Evolutionary conservation across 495 filamentous ascomycete genomes (phyloP), one percentile per base, ranked within the genome.

Genomic region (Xylaria flabelliformis): DNA sequence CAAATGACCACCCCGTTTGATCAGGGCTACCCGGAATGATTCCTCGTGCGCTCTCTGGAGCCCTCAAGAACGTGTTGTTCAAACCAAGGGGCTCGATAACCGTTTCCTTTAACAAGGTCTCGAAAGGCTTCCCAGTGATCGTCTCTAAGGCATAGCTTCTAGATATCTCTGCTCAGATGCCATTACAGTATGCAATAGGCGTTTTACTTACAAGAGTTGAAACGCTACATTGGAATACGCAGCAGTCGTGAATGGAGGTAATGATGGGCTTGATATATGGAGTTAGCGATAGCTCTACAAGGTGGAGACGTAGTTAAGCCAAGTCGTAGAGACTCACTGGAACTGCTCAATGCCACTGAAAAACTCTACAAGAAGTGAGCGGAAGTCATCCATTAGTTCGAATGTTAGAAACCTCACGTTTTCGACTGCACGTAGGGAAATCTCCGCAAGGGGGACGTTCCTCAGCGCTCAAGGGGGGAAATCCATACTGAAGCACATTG

Each of bases 381-480:
- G 64, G 44, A 46, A 39, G 36, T 42, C 50, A 63, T 50, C 13
- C 17, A 6, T 34, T 24, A 17, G 9, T 42, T 44, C 19, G 24
- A 24, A 32, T 13, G 48, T 24, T 44, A 26, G 19, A 55, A 21
- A 9, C 73, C 80, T 74, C 72, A 85, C 83, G 78, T 26, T 62
- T 39, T 55, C 83, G 74, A 41, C 72, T 69, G 73, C 79, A 82
- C 10, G 82, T 82, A 39, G 82, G 81, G 67, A 73, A 80, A 44
- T 78, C 74, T 15, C 81, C 83, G 56, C 86, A 87, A 15, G 83
- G 80, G 21, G 84, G 82, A 15, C 84, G 78, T 3, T 87, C 82
- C 2, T 80, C 72, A 53, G 84, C 63, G 12, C 85, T 81, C 10
- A 86, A 65, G 10, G 78, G 78, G 19, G 82, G 81, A 39, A 83